Percentiles rank a stretch among this genome's conserved stretches.
These are phyloP conservation scores for Canna indica DNA, from an alignment of 176 grass and related monocot genomes.

Conservation along the genomic window DNA sequence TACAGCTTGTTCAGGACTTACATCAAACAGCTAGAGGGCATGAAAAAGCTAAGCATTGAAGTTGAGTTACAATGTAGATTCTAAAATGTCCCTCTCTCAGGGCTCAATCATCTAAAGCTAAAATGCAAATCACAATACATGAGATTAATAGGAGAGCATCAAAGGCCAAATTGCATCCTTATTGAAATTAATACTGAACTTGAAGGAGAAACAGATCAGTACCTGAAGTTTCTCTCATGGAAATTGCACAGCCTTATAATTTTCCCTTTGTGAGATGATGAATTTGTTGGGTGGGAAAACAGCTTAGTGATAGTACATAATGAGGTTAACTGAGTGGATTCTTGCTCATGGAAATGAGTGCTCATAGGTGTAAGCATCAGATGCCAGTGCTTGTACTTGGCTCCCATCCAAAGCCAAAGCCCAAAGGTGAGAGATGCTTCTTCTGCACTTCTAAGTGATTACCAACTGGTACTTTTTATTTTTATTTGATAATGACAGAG, in stretches of 20 bases:
- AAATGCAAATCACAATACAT: too few species aligned
- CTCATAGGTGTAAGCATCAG: not conserved
- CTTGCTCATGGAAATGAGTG: not conserved
- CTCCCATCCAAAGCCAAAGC: not conserved
- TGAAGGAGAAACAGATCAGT: not conserved
- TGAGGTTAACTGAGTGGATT: not conserved
- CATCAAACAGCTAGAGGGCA: too few species aligned
- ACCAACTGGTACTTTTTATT: not conserved
- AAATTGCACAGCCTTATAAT: not conserved
- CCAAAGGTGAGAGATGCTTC: not conserved
- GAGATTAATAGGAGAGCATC: too few species aligned
- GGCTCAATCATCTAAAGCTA: too few species aligned
- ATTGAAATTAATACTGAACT: not conserved
- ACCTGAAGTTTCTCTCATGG: constrained; percentile 9
- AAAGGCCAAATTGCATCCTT: not conserved
- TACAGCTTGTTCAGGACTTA: too few species aligned
- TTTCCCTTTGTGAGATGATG: not conserved
- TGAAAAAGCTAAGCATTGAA: too few species aligned
- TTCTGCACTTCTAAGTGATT: not conserved
- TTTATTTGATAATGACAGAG: too few species aligned
- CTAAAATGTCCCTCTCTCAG: too few species aligned
- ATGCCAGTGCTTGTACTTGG: not conserved
- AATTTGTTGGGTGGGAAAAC: not conserved
- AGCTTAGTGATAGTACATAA: not conserved
- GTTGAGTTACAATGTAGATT: too few species aligned